Base-by-base conservation (phyloP, 139 green algal genomes). In the Chlorella sp. region DNA sequence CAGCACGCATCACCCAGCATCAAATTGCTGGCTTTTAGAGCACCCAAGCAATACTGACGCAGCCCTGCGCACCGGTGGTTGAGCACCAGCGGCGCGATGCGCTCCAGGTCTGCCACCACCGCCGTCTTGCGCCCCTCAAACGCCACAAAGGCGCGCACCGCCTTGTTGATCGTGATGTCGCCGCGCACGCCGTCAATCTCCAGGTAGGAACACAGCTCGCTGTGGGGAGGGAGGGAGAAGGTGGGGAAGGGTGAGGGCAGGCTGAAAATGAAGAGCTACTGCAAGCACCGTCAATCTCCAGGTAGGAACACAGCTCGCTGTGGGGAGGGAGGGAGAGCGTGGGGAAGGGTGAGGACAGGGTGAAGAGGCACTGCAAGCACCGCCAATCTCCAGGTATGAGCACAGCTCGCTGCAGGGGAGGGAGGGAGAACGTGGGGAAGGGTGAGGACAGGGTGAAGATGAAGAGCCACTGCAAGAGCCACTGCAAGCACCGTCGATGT, bases 401-500 rank as follows among this genome's bases (percentile, higher is more conserved):
- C 48, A 57, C 7, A 57, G 48, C 48, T 57, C 48, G 48, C 48
- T 57, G 48, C 48, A 57, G 5, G 48, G 48, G 48, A 5, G 9
- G 28, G n/a, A 76, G 11, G 68, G 9, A 76, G 68, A 4, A 76
- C n/a, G 22, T 30, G 36, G 1, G 36, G 4, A 7, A 34, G 28
- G 21, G 64, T 9, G 22, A 73, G 64, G 64, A 7, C 2, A 14
- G 64, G 64, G 22, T 73, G 64, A 26, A 73, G 11, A 73, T 3
- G 64, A 73, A 14, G 64, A n/a, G n/a, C n/a, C n/a, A n/a, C n/a
- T n/a, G n/a, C n/a, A n/a, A n/a, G n/a, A n/a, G n/a, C n/a, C n/a
- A n/a, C n/a, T n/a, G n/a, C n/a, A n/a, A n/a, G n/a, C 95, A 60
- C 97, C 97, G 86, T 99, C 97, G 61, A 99, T 95, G 79, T 99